Evolutionary conservation across 2,329 filamentous ascomycete species (phyloP), one percentile per base, ranked within the genome.

Genomic region (Alternaria novae-zelandiae): DNA sequence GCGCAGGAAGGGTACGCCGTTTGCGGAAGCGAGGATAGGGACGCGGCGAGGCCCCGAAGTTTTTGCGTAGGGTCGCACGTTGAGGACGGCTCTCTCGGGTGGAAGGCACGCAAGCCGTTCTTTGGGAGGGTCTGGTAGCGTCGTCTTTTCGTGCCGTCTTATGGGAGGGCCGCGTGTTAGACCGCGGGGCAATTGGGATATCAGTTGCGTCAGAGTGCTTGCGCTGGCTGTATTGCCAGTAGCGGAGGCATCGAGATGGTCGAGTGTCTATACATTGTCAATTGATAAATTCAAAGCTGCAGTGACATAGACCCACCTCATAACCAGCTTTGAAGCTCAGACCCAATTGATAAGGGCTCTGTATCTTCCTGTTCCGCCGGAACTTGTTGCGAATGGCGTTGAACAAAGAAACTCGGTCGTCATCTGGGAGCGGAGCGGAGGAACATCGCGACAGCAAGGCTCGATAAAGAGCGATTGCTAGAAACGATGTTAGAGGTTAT

Each of bases 391-490:
- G 86, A 49, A 93, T 81, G 5, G 91, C 80, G 59, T 86, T 83
- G 55, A 82, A 81, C 57, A 93, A 79, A 0, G 87, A 86, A 60
- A 84, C 79, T 61, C 73, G 74, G 17, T 86, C 72, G 50, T 87
- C 81, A 73, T 82, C 71, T 2, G 87, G 84, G 2, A 92, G 79
- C 1, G 85, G 80, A 32, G 91, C 80, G 44, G 79, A 82, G 28
- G 82, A 78, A 62, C 84, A 88, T 79, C 88, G 85, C 65, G 84
- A 84, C 56, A 93, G 81, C 59, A 95, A 86, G 36, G 90, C 88
- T 66, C 90, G 86, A 81, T 90, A 94, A 53, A 95, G 87, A 54
- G 91, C 90, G 66, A 92, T 85, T 74, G 88, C 89, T 90, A 59
- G 6, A 2, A 5, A 43, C 11, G 32, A 17, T 23, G 63, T 65